Evolutionary conservation across 1,284 basidiomycete species (phyloP), one percentile per base, ranked within the genome.

Genomic region (Pisolithus thermaeus): DNA sequence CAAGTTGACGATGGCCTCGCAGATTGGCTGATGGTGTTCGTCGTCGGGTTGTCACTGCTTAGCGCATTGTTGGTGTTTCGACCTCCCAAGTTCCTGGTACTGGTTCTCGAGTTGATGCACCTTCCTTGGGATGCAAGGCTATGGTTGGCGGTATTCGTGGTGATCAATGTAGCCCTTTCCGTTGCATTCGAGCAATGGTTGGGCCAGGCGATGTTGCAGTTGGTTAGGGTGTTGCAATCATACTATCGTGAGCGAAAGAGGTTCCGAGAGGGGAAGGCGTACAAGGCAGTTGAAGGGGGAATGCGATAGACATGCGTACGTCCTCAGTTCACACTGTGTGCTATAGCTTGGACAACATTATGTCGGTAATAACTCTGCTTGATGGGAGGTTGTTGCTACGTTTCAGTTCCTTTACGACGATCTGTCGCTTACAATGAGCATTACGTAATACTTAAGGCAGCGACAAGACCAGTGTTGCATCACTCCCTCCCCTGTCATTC

Each of bases 181-280:
- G 76, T 92, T 65, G 76, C 73, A 0, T 97, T 89, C 61, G 96
- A 99, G 66, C 76, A 80, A 46, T 93, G 85, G 80, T 86, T 81
- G 5, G 77, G 86, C 35, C 74, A 76, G 52, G 71, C 73, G 12
- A 79, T 93, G 43, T 80, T 84, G 4, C 71, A 68, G 23, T 30
- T 79, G 32, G 73, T 92, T 20, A 83, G 80, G 3, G 63, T 64
- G 46, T 51, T 81, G 53, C 64, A 73, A 52, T 68, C 70, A 47
- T 70, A 77, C 61, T 72, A 71, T 42, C 71, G 51, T 18, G 71
- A 70, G 43, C 74, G 74, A 54, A 74, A 74, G 54, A 71, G 83
- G 52, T 65, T 72, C 41, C 70, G 76, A 49, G 80, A 81, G 41
- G 83, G 83, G 7, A 86, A 87, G 61, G 68, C 73, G 46, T 91